Conservation (phyloP, 495 filamentous ascomycete species). For the Gamarada debralockiae region DNA sequence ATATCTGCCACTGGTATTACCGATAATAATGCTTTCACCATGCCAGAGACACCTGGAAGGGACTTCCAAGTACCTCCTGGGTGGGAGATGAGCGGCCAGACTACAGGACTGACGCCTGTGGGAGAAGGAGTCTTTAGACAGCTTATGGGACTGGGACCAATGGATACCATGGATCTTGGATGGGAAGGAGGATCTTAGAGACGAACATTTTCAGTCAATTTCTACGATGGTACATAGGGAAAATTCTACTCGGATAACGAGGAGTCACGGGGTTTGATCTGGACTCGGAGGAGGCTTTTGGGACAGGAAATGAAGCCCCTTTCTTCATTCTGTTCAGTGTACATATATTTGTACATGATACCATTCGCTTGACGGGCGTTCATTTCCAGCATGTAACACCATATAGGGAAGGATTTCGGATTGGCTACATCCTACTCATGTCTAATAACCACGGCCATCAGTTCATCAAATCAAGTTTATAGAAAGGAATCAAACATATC, state of each 20-base stretch:
- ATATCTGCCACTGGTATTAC: constrained; percentile 19
- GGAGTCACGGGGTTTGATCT: too few species aligned
- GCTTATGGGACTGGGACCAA: constrained; percentile 33
- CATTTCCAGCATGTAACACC: not conserved
- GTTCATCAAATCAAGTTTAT: too few species aligned
- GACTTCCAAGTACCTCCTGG: constrained; percentile 34
- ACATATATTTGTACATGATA: not conserved
- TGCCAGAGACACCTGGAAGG: constrained; percentile 31
- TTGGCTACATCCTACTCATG: not conserved
- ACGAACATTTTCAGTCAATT: not conserved
- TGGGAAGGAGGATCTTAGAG: constrained; percentile 19
- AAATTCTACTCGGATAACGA: not conserved
- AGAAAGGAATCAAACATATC: too few species aligned
- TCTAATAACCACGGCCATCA: too few species aligned
- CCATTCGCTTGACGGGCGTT: constrained; percentile 1
- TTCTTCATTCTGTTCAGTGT: too few species aligned
- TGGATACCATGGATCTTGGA: constrained; percentile 24
- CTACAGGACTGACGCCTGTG: constrained; percentile 42
- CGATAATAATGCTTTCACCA: constrained; percentile 28
- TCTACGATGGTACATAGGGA: not conserved
- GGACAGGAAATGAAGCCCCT: too few species aligned
- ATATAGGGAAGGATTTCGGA: not conserved
- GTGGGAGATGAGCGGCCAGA: constrained; percentile 30
- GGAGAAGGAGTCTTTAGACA: constrained; percentile 44
- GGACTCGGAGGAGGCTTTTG: too few species aligned